Base-by-base conservation (phyloP, 169 alveolate species). In the Cryptosporidium meleagridis region DNA sequence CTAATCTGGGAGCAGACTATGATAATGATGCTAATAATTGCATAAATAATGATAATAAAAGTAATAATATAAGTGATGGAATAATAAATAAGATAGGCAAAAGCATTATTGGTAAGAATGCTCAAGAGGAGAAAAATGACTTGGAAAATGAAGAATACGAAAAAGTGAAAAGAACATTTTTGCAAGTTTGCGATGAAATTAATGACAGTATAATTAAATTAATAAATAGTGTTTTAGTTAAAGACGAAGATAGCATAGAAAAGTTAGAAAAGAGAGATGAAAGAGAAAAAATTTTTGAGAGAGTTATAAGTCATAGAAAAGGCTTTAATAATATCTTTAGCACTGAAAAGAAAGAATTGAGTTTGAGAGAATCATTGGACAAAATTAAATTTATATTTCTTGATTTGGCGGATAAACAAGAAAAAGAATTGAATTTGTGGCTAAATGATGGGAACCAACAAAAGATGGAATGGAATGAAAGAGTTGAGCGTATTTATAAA, bases 341-440 rank as follows among this genome's bases (percentile, higher is more conserved):
- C 8, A 31, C 29, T 37, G 86, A 53, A 16, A 73, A 58, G 48
- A 37, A 33, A 2, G 52, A 31, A n/a, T 23, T 73, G 33, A 41
- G 55, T 35, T 26, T 69, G 37, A 73, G 51, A 35, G 71, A 3
- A 14, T 26, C 21, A 10, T 58, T 73, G 16, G 53, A 59, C 16
- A 33, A 18, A 18, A 59, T 73, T 37, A 73, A 73, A 14, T 41
- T 16, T 10, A 41, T 73, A 41, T 69, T 73, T 16, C 48, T 59
- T 10, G 45, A 73, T 21, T 53, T 73, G 35, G 68, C 58, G n/a
- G 48, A 73, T 14, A 44, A n/a, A 14, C 86, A 73, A 26, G 86
- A 73, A 41, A 73, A 37, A n/a, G 86, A 73, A n/a, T 37, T 73
- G 31, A 73, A 37, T 21, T 31, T 7, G 51, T 73, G 62, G 68